These are phyloP conservation scores for Sarocladiaceae sp. DNA, from an alignment of 2,329 filamentous ascomycete species.

Conservation along the genomic window DNA sequence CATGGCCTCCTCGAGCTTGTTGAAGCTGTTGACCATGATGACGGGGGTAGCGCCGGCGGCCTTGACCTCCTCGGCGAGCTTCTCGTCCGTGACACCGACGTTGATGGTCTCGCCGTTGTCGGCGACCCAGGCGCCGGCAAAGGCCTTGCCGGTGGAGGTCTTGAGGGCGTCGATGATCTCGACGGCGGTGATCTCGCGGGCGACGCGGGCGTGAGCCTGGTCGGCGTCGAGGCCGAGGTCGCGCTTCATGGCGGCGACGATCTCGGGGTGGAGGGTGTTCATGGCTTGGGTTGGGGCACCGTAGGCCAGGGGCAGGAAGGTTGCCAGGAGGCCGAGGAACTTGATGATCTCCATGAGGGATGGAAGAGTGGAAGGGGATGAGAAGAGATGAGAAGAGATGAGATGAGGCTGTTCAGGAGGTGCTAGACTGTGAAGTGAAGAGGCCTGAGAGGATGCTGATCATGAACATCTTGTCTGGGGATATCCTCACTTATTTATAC, in stretches of 20 bases:
- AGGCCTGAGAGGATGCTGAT: too few species aligned
- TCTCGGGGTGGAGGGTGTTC: constrained; percentile 30
- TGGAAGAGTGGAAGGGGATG: constrained; percentile 13
- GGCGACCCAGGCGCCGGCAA: constrained; percentile 32
- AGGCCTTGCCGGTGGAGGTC: constrained; percentile 24
- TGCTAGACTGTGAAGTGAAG: not conserved
- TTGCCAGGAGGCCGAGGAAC: constrained; percentile 31
- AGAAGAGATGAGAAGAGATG: not conserved
- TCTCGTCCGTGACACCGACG: constrained; percentile 30
- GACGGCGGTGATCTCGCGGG: constrained; percentile 27
- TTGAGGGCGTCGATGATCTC: constrained; percentile 30
- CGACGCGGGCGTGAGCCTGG: constrained; percentile 30
- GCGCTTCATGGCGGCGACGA: constrained; percentile 36
- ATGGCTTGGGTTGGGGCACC: constrained; percentile 29
- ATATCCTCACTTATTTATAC: too few species aligned
- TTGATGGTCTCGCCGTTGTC: constrained; percentile 27
- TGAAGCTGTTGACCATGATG: constrained; percentile 27
- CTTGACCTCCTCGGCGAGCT: constrained; percentile 26
- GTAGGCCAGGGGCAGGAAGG: constrained; percentile 31
- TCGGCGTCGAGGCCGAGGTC: constrained; percentile 32
- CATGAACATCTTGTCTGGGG: too few species aligned
- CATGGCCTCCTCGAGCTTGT: constrained; percentile 35
- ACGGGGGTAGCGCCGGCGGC: constrained; percentile 28
- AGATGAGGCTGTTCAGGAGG: not conserved
- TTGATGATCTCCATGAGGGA: constrained; percentile 30